These are phyloP conservation scores for Exophiala calicioides DNA, from an alignment of 2,329 filamentous ascomycete genomes.

Conservation along the genomic window DNA sequence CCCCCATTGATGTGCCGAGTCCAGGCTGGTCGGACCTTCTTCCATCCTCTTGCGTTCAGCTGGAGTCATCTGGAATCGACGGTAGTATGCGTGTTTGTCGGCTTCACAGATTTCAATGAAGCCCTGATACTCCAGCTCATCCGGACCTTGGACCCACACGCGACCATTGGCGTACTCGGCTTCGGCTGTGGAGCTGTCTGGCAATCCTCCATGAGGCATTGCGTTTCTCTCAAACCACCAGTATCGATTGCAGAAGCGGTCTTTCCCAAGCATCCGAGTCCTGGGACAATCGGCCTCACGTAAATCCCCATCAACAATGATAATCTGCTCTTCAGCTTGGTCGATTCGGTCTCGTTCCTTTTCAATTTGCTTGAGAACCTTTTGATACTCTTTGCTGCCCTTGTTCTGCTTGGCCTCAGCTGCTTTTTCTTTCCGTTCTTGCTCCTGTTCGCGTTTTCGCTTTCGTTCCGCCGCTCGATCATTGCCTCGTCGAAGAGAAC, in stretches of 20 bases:
- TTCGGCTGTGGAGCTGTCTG: slow-evolving; percentile 80
- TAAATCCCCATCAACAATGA: slow-evolving; percentile 83
- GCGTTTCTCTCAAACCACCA: slow-evolving; percentile 99
- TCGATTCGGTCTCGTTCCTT: slow-evolving; percentile 79
- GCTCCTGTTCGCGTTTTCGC: slow-evolving; percentile 73
- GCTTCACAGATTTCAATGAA: slow-evolving; percentile 78
- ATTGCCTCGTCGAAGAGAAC: slow-evolving; percentile 62
- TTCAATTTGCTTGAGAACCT: slow-evolving; percentile 83
- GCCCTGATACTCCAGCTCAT: slow-evolving; percentile 80
- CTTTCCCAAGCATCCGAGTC: slow-evolving; percentile 84
- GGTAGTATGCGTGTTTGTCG: slow-evolving; percentile 72
- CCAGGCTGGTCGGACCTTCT: slow-evolving; percentile 78
- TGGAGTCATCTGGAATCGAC: slow-evolving; percentile 77
- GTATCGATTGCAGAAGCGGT: slow-evolving; percentile 97
- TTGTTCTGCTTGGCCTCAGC: slow-evolving; percentile 68
- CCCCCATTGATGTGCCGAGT: slow-evolving; percentile 80
- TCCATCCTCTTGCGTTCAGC: slow-evolving; percentile 81
- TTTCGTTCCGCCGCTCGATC: slow-evolving; percentile 72
- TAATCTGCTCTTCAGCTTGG: slow-evolving; percentile 82
- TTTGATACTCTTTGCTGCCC: slow-evolving; percentile 85
- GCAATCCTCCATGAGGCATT: slow-evolving; percentile 91
- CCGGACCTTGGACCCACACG: slow-evolving; percentile 94
- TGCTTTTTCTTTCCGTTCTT: slow-evolving; percentile 68
- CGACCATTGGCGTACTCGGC: slow-evolving; percentile 92
- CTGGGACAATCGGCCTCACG: slow-evolving; percentile 92